Conservation (phyloP, 2,329 filamentous ascomycete species). For the Zymoseptoria crescenta region DNA sequence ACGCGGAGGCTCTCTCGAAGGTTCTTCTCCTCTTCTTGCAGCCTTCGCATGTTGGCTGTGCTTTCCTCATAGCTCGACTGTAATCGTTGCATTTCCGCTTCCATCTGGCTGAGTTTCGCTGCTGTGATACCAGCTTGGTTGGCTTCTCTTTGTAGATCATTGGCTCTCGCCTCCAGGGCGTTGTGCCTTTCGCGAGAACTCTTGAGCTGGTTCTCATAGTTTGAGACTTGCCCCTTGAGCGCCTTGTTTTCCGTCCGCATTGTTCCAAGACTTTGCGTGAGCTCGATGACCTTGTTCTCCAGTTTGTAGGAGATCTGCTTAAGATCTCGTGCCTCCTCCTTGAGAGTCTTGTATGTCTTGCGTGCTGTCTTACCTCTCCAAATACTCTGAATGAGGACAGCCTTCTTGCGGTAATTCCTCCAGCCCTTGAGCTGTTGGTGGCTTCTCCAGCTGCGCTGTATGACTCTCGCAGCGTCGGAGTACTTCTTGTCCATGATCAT, state of each 20-base stretch:
- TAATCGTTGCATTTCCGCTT: constrained; percentile 89
- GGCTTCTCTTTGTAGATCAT: constrained; percentile 90
- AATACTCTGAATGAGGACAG: constrained; percentile 81
- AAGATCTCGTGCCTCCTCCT: constrained; percentile 93
- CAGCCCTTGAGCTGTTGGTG: constrained; percentile 70
- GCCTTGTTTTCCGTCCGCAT: constrained; percentile 94
- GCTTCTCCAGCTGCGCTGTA: constrained; percentile 84
- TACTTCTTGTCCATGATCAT: constrained; percentile 89
- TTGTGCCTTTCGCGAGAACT: constrained; percentile 93
- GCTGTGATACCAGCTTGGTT: constrained; percentile 96
- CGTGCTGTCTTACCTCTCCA: constrained; percentile 82
- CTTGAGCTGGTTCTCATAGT: constrained; percentile 91
- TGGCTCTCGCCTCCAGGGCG: constrained; percentile 77
- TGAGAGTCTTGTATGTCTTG: constrained; percentile 76
- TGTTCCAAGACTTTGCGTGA: constrained; percentile 85
- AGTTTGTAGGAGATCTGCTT: constrained; percentile 99
- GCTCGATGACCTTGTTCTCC: constrained; percentile 98
- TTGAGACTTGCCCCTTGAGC: constrained; percentile 80
- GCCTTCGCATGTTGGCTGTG: constrained; percentile 77
- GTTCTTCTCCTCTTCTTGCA: constrained; percentile 88
- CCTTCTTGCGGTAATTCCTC: constrained; percentile 83
- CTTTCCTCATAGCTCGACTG: constrained; percentile 87
- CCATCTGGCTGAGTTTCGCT: constrained; percentile 81
- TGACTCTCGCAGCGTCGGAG: constrained; percentile 82
- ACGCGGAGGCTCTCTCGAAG: constrained; percentile 73